Evolutionary conservation across 2,329 filamentous ascomycete species (phyloP).

Genomic region (Pseudogymnoascus sp.): DNA sequence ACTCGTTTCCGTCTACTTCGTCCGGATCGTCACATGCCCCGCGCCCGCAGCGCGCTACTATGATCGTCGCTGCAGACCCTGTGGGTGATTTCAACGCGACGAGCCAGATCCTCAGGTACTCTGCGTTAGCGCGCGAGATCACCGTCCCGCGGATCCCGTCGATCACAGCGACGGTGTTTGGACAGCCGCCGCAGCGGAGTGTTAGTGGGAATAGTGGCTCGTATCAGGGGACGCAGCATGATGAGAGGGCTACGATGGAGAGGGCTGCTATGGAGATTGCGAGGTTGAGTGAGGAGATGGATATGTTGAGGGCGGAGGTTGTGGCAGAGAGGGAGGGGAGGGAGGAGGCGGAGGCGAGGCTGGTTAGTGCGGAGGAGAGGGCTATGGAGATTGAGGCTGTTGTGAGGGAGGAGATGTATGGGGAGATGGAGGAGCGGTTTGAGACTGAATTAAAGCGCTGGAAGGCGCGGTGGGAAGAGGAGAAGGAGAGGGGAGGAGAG

Average conservation of each 20-base stretch:
- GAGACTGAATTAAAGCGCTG: constrained; percentile 71
- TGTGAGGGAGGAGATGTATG: constrained; percentile 80
- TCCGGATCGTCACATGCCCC: constrained; percentile 29
- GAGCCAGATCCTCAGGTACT: constrained; percentile 91
- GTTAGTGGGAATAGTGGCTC: not conserved
- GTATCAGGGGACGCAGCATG: constrained; percentile 10
- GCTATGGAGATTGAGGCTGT: constrained; percentile 67
- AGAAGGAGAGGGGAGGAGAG: constrained; percentile 72
- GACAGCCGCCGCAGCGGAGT: not conserved
- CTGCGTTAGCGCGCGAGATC: constrained; percentile 83
- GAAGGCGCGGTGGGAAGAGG: constrained; percentile 69
- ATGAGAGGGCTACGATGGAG: constrained; percentile 68
- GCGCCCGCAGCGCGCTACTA: constrained; percentile 78
- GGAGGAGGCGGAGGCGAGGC: constrained; percentile 63
- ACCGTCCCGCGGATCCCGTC: constrained; percentile 85
- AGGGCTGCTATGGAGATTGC: constrained; percentile 73
- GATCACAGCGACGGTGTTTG: constrained; percentile 62
- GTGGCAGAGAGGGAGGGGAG: constrained; percentile 64
- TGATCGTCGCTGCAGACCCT: constrained; percentile 94
- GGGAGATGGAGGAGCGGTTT: constrained; percentile 75
- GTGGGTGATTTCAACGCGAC: constrained; percentile 94
- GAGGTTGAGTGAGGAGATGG: constrained; percentile 69
- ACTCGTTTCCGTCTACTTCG: constrained; percentile 56
- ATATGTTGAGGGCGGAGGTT: constrained; percentile 63
- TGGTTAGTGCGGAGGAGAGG: constrained; percentile 59